Conservation (phyloP, 176 grass and related monocot species). For the Dendrocalamus sinicus region DNA sequence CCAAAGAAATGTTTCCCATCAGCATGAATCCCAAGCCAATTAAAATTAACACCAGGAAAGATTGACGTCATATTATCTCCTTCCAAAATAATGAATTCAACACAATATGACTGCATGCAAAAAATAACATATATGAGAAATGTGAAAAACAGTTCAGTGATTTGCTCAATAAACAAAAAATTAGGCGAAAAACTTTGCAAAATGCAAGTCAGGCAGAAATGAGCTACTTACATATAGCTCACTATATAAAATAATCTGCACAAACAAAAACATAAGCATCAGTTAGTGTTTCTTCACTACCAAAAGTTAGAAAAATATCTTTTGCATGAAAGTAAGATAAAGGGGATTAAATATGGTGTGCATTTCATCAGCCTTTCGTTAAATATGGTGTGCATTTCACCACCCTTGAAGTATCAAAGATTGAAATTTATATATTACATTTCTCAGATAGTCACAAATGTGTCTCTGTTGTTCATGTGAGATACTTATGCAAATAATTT, state of each 20-base stretch:
- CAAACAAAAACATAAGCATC: constrained; percentile 42
- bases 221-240: constrained; percentile 82
- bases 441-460: not conserved
- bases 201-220: not conserved
- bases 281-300: constrained; percentile 17
- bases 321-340: constrained; percentile 1
- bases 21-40: constrained; percentile 66
- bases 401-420: not conserved
- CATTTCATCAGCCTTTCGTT: not conserved
- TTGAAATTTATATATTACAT: not conserved
- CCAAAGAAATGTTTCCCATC: constrained; percentile 82
- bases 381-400: not conserved
- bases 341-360: not conserved
- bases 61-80: constrained; percentile 88
- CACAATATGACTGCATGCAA: constrained; percentile 80
- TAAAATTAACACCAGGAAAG: constrained; percentile 62
- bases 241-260: constrained; percentile 87
- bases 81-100: constrained; percentile 97
- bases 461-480: not conserved
- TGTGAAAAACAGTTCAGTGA: not conserved
- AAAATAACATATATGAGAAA: constrained; percentile 37
- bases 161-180: not conserved
- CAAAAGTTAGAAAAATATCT: not conserved
- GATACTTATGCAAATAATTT: not conserved
- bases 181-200: not conserved